phyloP scores from a whole-genome alignment of 2,329 filamentous ascomycete genomes.

The Alternaria rosae region DNA sequence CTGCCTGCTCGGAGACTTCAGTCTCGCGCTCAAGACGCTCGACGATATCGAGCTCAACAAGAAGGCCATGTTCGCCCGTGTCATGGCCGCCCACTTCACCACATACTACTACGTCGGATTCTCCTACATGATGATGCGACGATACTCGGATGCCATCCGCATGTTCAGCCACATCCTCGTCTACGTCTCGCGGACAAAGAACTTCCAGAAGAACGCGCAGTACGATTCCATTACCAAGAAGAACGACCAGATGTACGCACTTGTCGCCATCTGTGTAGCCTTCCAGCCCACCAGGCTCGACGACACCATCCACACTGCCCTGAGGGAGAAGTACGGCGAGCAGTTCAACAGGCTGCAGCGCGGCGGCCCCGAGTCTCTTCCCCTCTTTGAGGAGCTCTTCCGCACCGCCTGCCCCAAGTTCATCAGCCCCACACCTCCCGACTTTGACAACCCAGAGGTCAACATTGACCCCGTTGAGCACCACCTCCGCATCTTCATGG shows the following conservation, averaged over 20 bases:
- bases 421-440: conserved; percentile 94
- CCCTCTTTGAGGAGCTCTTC: conserved; percentile 98
- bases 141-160: conserved; percentile 98
- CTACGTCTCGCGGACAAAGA: conserved; percentile 98
- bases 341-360: conserved; percentile 97
- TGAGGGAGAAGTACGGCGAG: conserved; percentile 99
- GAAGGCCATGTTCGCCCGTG: conserved; percentile 99
- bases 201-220: conserved; percentile 99
- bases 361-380: conserved; percentile 91
- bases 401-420: conserved; percentile 98
- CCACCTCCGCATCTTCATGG: conserved; percentile 98
- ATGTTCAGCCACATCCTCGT: conserved; percentile 99
- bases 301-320: conserved; percentile 97
- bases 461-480: conserved; percentile 98
- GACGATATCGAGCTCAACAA: conserved; percentile 99
- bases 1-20: conserved; percentile 96
- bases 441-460: conserved; percentile 95
- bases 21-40: conserved; percentile 95
- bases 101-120: conserved; percentile 99
- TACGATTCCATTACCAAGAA: conserved; percentile 99
- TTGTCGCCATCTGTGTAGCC: conserved; percentile 98
- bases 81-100: conserved; percentile 99
- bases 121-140: conserved; percentile 99
- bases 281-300: conserved; percentile 97
- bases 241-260: conserved; percentile 99